These are phyloP conservation scores for Calonectria pseudoreteaudii DNA, from an alignment of 2,329 filamentous ascomycete species.

Conservation along the genomic window DNA sequence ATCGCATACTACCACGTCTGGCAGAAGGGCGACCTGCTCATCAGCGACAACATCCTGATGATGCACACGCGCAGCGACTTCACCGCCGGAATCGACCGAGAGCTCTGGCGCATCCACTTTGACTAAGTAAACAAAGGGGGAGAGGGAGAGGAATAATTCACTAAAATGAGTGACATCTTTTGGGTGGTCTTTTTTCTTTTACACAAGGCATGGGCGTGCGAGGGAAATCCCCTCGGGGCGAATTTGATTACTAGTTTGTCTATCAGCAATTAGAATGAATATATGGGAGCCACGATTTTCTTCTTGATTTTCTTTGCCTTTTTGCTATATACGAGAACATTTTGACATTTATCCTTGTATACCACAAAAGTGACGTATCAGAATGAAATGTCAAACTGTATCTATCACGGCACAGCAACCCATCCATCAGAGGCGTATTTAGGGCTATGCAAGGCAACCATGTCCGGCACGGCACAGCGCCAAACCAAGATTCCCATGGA, in stretches of 20 bases:
- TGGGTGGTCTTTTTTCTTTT: background rate
- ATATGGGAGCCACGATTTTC: slow-evolving; percentile 2
- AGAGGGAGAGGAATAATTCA: background rate
- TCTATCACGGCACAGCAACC: background rate
- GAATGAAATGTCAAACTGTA: background rate
- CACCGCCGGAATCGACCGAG: slow-evolving; percentile 54
- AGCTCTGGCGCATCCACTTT: slow-evolving; percentile 65
- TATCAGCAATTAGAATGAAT: slow-evolving; percentile 6
- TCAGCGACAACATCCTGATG: slow-evolving; percentile 63
- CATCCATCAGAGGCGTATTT: background rate
- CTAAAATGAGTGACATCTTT: background rate
- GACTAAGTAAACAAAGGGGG: slow-evolving; percentile 46
- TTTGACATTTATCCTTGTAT: too few species aligned
- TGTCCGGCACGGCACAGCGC: background rate
- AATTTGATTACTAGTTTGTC: slow-evolving; percentile 5
- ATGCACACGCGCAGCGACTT: slow-evolving; percentile 64
- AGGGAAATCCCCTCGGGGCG: background rate
- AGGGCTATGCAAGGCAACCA: background rate
- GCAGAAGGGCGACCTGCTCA: slow-evolving; percentile 65
- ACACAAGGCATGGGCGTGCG: background rate
- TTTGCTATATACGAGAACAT: background rate
- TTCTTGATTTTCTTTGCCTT: background rate
- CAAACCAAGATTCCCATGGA: background rate
- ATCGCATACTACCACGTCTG: slow-evolving; percentile 63
- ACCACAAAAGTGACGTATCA: background rate